These are phyloP conservation scores for Rhinocladiella mackenziei DNA, from an alignment of 2,329 filamentous ascomycete species.

Conservation along the genomic window DNA sequence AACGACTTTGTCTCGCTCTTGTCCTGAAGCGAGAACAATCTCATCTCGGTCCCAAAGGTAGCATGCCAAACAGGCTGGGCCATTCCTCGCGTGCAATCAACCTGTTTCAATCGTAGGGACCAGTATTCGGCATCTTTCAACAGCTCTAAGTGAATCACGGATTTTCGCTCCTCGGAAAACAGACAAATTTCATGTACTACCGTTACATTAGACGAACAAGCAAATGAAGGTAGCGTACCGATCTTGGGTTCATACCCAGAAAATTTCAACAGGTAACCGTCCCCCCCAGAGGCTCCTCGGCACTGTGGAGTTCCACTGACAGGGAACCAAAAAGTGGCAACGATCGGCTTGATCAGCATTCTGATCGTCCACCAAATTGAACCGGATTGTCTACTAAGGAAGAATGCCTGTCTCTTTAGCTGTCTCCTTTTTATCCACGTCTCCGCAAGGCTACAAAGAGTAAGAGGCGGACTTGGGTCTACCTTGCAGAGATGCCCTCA, in stretches of 20 bases:
- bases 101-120: too few species aligned
- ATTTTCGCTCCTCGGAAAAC: too few species aligned
- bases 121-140: too few species aligned
- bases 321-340: neutral
- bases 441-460: too few species aligned
- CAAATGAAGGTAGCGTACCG: too few species aligned
- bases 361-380: constrained; percentile 4
- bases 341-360: constrained; percentile 9
- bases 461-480: neutral
- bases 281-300: too few species aligned
- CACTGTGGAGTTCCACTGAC: constrained; percentile 4
- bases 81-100: too few species aligned
- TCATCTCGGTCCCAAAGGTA: constrained; percentile 17
- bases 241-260: too few species aligned
- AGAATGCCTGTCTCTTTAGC: constrained; percentile 4
- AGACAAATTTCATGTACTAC: too few species aligned
- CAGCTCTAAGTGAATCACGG: too few species aligned
- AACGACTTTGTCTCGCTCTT: neutral
- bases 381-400: constrained; percentile 3
- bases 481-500: neutral
- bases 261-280: too few species aligned
- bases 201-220: too few species aligned
- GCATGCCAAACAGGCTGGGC: neutral
- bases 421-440: neutral
- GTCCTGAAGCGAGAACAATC: constrained; percentile 16